Base-by-base conservation (phyloP, 1,139 yeast genomes). In the Scheffersomyces quercinus region DNA sequence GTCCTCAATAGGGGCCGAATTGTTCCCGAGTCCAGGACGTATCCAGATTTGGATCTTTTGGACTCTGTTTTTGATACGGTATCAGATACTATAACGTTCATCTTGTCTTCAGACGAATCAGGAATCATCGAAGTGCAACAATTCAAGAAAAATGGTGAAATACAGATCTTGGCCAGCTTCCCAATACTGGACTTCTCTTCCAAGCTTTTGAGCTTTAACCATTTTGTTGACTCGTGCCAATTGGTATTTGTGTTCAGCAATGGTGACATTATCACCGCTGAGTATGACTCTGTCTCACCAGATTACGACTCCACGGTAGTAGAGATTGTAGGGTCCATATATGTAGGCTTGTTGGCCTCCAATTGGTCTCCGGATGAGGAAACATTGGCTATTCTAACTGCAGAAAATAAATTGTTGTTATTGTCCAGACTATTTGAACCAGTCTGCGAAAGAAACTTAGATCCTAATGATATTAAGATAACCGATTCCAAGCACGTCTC, bases 361-460 rank as follows among this genome's bases (percentile, higher is more conserved):
- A 59, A 68, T 36, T 95, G 99, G 99, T 85, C 96, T 7, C 85
- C 87, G 4, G 98, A 93, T 60, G 97, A 91, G 57, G 98, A 93
- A 59, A 79, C 90, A 0, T 68, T 93, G 47, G 81, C 85, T 1
- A 55, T 95, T 14, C 77, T 85, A n/a, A 83, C 93, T 1, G 70
- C 64, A 11, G 86, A 85, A 33, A 67, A 75, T 48, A 83, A 81
- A 45, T 67, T 89, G 28, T 68, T 90, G 1, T 61, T 91, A 30
- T 71, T 93, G 43, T 86, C 95, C 29, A 75, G 96, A 52, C 69
- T 78, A 34, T 86, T 91, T 52, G 98, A 93, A 53, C 90, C 95
- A 5, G 76, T 93, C 26, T 70, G 81, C 10, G 97, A 93, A 57
- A 73, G 75, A 41, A 52, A 55, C 13, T 67, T 91, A 47, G 70